Evolutionary conservation across 163 green algal species (phyloP).

Genomic region (Scenedesmus sp.): DNA sequence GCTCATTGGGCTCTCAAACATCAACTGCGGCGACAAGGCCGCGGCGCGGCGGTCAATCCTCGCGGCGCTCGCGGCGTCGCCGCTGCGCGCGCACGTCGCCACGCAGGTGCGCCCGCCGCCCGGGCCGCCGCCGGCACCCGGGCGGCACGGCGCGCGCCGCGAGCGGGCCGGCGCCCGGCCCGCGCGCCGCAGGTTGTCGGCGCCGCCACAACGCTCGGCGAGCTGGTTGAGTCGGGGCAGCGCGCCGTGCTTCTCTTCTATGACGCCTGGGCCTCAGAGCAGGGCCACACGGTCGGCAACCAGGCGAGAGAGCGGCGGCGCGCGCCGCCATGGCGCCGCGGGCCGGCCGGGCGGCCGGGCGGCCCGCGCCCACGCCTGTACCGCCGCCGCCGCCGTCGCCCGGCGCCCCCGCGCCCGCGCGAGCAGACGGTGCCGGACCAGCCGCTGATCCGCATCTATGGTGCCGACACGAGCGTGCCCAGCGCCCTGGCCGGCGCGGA

Average conservation of each 20-base stretch:
- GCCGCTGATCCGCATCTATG: conserved; percentile 23
- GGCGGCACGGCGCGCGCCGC: no score
- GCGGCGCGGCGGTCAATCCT: conserved; percentile 6
- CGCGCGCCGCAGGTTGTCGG: background rate
- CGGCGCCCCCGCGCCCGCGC: background rate
- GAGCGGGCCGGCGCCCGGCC: no score
- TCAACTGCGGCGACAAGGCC: conserved; percentile 24
- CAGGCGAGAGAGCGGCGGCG: conserved; percentile 7
- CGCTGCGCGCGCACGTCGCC: background rate
- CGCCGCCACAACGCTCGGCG: conserved; percentile 4
- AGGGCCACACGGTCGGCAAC: conserved; percentile 9
- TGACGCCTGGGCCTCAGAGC: conserved; percentile 19
- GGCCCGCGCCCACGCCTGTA: background rate
- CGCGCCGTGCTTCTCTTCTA: conserved; percentile 31
- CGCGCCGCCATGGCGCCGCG: background rate
- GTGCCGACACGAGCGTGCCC: conserved; percentile 9
- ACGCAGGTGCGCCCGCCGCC: no score
- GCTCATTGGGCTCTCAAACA: conserved; percentile 36
- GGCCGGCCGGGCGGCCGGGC: no score
- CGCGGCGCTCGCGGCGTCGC: background rate
- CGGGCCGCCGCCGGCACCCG: no score
- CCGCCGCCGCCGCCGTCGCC: background rate
- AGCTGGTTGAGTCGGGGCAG: conserved; percentile 35
- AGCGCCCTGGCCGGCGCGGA: conserved; percentile 7
- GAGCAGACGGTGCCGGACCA: conserved; percentile 22